Conservation (phyloP, 2,329 filamentous ascomycete genomes). For the Grosmannia penicillata region DNA sequence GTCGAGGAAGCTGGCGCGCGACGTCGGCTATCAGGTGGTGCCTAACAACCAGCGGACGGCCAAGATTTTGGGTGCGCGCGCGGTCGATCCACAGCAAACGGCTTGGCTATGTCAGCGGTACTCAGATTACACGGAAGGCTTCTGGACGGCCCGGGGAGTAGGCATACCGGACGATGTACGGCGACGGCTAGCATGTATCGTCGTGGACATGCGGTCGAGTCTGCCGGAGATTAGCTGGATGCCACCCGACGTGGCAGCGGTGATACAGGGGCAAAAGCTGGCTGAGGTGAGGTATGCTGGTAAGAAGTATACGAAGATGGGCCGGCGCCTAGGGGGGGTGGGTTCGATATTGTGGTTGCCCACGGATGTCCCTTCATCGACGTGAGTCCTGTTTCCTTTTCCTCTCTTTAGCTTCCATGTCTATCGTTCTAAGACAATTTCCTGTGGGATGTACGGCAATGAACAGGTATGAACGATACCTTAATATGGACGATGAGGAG, state of each 20-base stretch:
- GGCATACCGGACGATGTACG: conserved; percentile 13
- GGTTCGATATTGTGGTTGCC: conserved; percentile 20
- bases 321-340: conserved; percentile 15
- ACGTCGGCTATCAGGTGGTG: conserved; percentile 17
- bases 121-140: conserved; percentile 8
- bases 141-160: conserved; percentile 13
- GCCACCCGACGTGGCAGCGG: conserved; percentile 10
- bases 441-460: no score
- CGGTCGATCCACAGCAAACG: conserved; percentile 8
- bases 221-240: conserved; percentile 12
- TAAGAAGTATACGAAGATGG: conserved; percentile 20
- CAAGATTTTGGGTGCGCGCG: conserved; percentile 15
- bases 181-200: conserved; percentile 16
- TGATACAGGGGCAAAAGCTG: conserved; percentile 12
- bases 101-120: conserved; percentile 7
- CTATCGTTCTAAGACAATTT: no score
- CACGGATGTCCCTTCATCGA: conserved; percentile 17
- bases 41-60: conserved; percentile 17
- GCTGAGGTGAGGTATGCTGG: conserved; percentile 17
- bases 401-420: background rate
- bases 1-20: conserved; percentile 15
- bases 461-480: conserved; percentile 18
- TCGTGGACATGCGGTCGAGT: conserved; percentile 16
- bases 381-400: conserved; percentile 13
- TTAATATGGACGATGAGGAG: conserved; percentile 19